Evolutionary conservation across 2,329 filamentous ascomycete species (phyloP).

Genomic region (Davidsoniella eucalypti): DNA sequence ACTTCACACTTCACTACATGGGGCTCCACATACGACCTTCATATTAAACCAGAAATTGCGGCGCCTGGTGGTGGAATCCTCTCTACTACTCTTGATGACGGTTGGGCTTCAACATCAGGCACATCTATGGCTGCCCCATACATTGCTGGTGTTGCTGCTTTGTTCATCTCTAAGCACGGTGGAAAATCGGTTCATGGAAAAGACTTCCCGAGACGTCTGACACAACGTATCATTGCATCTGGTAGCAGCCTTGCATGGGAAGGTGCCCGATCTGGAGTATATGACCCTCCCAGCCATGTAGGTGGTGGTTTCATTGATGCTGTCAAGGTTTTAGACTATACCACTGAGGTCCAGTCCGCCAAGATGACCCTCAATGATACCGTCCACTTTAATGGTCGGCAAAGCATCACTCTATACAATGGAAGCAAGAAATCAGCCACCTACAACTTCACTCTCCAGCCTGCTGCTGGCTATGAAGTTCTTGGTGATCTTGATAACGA

Average conservation of each 20-base stretch:
- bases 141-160: conserved; percentile 31
- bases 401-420: conserved; percentile 28
- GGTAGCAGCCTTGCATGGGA: conserved; percentile 1
- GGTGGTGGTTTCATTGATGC: conserved; percentile 33
- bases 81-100: conserved; percentile 26
- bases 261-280: conserved; percentile 17
- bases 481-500: conserved; percentile 10
- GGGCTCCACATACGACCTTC: conserved; percentile 31
- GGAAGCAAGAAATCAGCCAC: conserved; percentile 22
- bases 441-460: conserved; percentile 26
- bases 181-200: conserved; percentile 21
- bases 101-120: conserved; percentile 31
- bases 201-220: neutral
- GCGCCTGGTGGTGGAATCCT: conserved; percentile 33
- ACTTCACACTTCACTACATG: neutral
- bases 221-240: conserved; percentile 6
- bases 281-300: conserved; percentile 19
- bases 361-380: conserved; percentile 35
- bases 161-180: conserved; percentile 28
- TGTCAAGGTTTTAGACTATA: conserved; percentile 26
- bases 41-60: conserved; percentile 33
- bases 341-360: conserved; percentile 23
- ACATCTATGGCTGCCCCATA: conserved; percentile 41
- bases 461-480: conserved; percentile 26
- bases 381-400: conserved; percentile 22